Percentiles rank a stretch among this genome's conserved stretches.
These are phyloP conservation scores for Elymus sibiricus DNA, from an alignment of 176 grass and related monocot species.

Conservation along the genomic window DNA sequence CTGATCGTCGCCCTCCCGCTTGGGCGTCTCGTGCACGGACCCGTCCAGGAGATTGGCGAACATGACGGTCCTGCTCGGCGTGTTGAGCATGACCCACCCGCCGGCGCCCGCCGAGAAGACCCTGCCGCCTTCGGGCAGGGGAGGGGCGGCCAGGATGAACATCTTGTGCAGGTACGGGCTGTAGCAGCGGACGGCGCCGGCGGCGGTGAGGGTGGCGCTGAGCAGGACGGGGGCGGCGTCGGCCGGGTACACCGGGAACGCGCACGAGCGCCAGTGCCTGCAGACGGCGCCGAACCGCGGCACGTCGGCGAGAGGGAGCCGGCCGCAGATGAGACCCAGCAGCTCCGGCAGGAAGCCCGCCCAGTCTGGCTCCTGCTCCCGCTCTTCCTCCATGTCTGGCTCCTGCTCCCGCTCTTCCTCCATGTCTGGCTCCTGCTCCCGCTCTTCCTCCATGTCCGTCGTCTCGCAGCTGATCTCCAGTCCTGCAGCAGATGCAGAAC, in stretches of 20 bases:
- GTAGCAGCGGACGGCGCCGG: not conserved
- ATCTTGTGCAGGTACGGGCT: not conserved
- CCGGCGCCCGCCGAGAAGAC: not conserved
- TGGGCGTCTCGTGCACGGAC: not conserved
- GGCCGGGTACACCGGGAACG: not conserved
- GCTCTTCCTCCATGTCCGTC: not conserved
- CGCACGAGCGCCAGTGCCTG: constrained; percentile 2
- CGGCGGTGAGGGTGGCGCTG: not conserved
- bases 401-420: not conserved
- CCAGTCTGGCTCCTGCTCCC: not conserved
- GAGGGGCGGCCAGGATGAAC: not conserved
- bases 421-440: not conserved
- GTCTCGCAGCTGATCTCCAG: not conserved
- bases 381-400: not conserved
- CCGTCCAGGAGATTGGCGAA: not conserved
- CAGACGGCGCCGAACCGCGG: not conserved
- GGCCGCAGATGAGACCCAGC: not conserved
- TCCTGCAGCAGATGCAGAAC: not conserved
- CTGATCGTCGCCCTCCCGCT: not conserved
- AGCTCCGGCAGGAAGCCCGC: not conserved
- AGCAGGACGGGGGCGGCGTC: not conserved
- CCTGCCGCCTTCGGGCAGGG: not conserved
- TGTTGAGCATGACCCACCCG: not conserved
- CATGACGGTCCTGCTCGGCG: not conserved
- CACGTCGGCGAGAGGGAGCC: not conserved